Evolutionary conservation across 768 basidiomycete genomes (phyloP).

Genomic region (Pleurotus pulmonarius): DNA sequence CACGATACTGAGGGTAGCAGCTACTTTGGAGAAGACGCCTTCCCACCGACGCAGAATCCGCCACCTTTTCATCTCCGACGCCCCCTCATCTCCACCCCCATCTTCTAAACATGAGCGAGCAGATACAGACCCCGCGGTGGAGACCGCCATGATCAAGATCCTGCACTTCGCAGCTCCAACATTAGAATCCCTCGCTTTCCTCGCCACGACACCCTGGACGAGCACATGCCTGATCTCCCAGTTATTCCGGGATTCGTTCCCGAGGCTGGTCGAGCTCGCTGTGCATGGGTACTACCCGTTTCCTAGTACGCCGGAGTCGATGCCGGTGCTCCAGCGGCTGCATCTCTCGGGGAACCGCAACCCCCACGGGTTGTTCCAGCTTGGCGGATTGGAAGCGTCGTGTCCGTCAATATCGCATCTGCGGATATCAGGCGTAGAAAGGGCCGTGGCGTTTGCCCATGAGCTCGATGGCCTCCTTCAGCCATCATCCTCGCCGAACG

Average conservation of each 20-base stretch:
- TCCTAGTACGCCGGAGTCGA: conserved; percentile 29
- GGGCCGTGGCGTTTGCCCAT: conserved; percentile 35
- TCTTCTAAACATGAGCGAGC: background rate
- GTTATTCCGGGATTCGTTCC: conserved; percentile 40
- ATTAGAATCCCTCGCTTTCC: conserved; percentile 36
- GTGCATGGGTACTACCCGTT: conserved; percentile 50
- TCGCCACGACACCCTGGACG: conserved; percentile 25
- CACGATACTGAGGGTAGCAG: conserved; percentile 24
- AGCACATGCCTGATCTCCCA: conserved; percentile 37
- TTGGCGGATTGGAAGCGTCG: conserved; percentile 34
- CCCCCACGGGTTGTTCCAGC: conserved; percentile 41
- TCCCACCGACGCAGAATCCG: conserved; percentile 33
- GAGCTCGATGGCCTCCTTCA: conserved; percentile 34
- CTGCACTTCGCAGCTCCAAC: conserved; percentile 36
- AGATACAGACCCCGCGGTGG: conserved; percentile 1
- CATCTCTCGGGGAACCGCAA: conserved; percentile 49
- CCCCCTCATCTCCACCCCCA: background rate
- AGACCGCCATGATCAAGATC: conserved; percentile 25
- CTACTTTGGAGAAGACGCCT: conserved; percentile 27
- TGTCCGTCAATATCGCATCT: conserved; percentile 37
- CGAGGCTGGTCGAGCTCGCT: conserved; percentile 34
- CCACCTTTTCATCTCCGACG: conserved; percentile 42
- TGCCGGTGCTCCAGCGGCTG: conserved; percentile 37
- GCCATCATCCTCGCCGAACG: background rate
- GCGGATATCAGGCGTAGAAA: conserved; percentile 37